Evolutionary conservation across 768 basidiomycete genomes (phyloP), one percentile per base, ranked within the genome.

Genomic region (Russula griseocarnosa): DNA sequence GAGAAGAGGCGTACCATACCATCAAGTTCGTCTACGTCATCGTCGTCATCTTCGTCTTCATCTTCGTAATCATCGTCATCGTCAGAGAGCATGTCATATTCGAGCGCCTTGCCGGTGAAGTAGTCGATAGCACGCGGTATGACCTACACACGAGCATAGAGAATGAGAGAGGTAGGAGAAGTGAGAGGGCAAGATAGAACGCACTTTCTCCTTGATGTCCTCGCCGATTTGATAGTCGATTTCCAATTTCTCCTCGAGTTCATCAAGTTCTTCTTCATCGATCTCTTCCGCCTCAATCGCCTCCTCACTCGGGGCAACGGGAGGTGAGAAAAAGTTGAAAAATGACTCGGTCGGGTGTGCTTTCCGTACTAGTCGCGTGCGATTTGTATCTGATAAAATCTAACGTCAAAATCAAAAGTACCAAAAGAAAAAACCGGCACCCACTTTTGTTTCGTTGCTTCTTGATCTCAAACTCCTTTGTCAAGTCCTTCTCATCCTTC

Each of bases 381-480:
- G 86, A 74, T 92, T 91, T 30, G 90, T 92, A 73, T 88, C 90
- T 92, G 69, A 24, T 6, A 34, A 34, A 36, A 57, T 55, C 46
- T 18, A 47, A 24, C 18, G 51, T 58, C 4, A 63, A 55, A 44
- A 16, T 16, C 5, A 9, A n/a, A 32, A 28, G 3, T 14, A 18
- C 3, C n/a, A n/a, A n/a, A n/a, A 24, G 16, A 38, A 42, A 34
- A 38, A 36, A 40, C 28, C 9, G 22, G 9, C 4, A 70, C 73
- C 28, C 64, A 97, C 95, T 94, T 83, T 98, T 99, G 79, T 99
- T 99, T 71, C 96, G 82, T 78, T 98, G 96, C 81, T 97, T 98
- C 83, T 96, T 97, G 75, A 98, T 95, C 79, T 98, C 96, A 70
- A 92, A 90, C 78, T 92, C 91, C 79, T 94, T 93, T 57, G 96